Percentiles rank a stretch among this genome's conserved stretches.
Evolutionary conservation across 441 rosid genomes (phyloP).

Genomic region (Jatropha podagrica): DNA sequence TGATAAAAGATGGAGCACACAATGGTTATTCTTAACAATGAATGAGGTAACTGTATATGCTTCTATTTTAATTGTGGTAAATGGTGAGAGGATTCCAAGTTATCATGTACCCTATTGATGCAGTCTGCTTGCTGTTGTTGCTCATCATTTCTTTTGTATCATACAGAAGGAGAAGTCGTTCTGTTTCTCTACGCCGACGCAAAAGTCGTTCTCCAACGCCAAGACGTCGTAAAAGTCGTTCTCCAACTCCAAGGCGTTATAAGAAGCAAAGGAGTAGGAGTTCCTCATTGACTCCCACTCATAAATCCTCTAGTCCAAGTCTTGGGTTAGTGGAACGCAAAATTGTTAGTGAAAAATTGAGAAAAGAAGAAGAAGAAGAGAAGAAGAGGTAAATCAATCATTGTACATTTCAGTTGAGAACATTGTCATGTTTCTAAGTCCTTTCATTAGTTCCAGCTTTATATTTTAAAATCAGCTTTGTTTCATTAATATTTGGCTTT

Average conservation of each 20-base stretch:
- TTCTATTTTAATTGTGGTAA: slow-evolving; percentile 43
- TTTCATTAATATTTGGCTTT: slow-evolving; percentile 11
- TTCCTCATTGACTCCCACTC: slow-evolving; percentile 65
- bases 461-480: background rate
- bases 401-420: slow-evolving; percentile 13
- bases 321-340: slow-evolving; percentile 66
- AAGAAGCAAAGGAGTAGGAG: slow-evolving; percentile 83
- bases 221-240: slow-evolving; percentile 67
- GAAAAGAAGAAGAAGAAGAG: slow-evolving; percentile 85
- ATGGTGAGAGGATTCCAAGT: slow-evolving; percentile 43
- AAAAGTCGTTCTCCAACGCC: slow-evolving; percentile 67
- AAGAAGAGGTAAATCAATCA: slow-evolving; percentile 69
- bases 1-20: slow-evolving; percentile 95
- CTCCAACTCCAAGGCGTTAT: slow-evolving; percentile 49
- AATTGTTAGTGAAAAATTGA: slow-evolving; percentile 64
- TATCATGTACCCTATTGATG: slow-evolving; percentile 28
- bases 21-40: slow-evolving; percentile 70
- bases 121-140: slow-evolving; percentile 26
- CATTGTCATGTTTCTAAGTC: slow-evolving; percentile 6
- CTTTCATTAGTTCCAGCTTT: background rate
- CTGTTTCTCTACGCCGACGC: slow-evolving; percentile 35
- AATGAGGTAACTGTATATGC: slow-evolving; percentile 89
- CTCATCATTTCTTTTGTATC: slow-evolving; percentile 41
- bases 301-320: slow-evolving; percentile 60
- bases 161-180: slow-evolving; percentile 83